Conservation (phyloP, 1,139 yeast genomes). For the Kurtzmaniella quercitrusa region DNA sequence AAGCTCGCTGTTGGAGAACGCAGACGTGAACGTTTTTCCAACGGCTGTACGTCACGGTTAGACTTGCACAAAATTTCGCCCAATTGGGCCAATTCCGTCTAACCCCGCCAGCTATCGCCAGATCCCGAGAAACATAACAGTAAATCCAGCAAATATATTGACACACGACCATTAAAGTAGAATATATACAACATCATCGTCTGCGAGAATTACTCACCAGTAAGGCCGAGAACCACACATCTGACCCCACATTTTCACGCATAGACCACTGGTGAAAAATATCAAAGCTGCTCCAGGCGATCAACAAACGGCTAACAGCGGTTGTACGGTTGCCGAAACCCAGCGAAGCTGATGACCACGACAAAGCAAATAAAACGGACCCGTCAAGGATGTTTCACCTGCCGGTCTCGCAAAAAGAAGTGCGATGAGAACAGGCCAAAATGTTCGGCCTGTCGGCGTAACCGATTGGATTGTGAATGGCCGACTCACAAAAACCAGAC, state of each 20-base stretch:
- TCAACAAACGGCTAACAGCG: neutral
- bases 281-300: neutral
- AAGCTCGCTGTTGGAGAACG: neutral
- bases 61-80: neutral
- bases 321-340: neutral
- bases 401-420: slow-evolving; percentile 47
- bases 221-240: too few species aligned
- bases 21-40: neutral
- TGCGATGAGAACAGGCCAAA: slow-evolving; percentile 41
- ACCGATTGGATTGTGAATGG: slow-evolving; percentile 27
- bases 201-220: too few species aligned
- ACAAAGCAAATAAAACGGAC: slow-evolving; percentile 17
- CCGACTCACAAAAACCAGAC: slow-evolving; percentile 27
- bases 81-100: too few species aligned
- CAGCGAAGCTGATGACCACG: neutral
- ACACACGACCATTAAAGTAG: too few species aligned
- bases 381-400: slow-evolving; percentile 42
- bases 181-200: too few species aligned
- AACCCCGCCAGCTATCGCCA: too few species aligned
- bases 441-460: slow-evolving; percentile 29
- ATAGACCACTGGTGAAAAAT: neutral
- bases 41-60: neutral
- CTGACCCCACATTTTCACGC: too few species aligned
- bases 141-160: too few species aligned
- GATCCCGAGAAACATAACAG: too few species aligned